Base-by-base conservation (phyloP, 2,329 filamentous ascomycete genomes). In the Colletotrichum gloeosporioides region DNA sequence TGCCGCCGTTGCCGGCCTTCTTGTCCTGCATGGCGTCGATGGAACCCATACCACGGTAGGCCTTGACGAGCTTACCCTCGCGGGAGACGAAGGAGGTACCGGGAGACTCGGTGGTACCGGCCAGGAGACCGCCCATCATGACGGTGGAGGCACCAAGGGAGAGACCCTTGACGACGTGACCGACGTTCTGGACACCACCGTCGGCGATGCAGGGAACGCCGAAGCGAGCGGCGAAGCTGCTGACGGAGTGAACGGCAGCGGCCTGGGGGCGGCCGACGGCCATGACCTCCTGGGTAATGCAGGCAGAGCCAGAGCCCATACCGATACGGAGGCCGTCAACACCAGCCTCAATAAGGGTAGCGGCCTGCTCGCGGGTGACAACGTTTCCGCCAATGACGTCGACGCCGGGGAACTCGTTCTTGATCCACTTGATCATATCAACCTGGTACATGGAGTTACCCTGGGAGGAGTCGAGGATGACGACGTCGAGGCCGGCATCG, bases 1-100 rank as follows among this genome's bases (percentile, higher is more conserved):
- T 94, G 82, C 89, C 88, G 79, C 93, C 94, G 76, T 86, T 90
- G 71, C 95, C 95, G 13, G 96, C 96, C 90, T 98, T 98, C 92
- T 97, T 98, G 88, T 99, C 96, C 88, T 99, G 96, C 97, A 99
- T 99, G 80, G 97, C 97, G 82, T 98, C 97, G 84, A 99, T 99
- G 87, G 94, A 96, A 80, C 97, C 97, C 97, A 99, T 99, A 77
- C 97, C 97, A 86, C 97, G 95, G 91, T 99, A 99, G 55, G 97
- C 96, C 91, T 99, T 99, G 86, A 99, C 96, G 71, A 99, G 93
- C 91, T 99, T 98, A 79, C 97, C 97, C 87, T 99, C 96, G 77
- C 95, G 94, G 83, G 95, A 98, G 80, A 99, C 95, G 83, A 98
- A 99, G 80, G 98, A 99, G 79, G 96, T 96, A 79, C 97, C 98